Percentiles rank a stretch among this genome's conserved stretches.
Conservation (phyloP, 2,329 filamentous ascomycete genomes). For the Trichoderma afroharzianum region DNA sequence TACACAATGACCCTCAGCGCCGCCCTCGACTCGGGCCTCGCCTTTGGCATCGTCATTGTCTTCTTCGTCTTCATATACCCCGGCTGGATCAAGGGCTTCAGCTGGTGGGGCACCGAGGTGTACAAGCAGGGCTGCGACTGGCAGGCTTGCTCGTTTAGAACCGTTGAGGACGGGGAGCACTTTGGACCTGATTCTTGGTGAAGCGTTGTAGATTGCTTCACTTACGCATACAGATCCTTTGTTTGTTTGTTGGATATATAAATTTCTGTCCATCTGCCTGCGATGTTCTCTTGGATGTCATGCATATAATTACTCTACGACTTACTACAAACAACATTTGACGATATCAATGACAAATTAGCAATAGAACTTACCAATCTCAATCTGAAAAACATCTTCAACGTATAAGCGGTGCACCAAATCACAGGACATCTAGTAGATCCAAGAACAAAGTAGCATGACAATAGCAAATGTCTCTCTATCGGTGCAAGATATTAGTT, state of each 20-base stretch:
- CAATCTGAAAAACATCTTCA: background rate
- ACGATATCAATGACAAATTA: background rate
- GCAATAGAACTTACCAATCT: background rate
- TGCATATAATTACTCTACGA: background rate
- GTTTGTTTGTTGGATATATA: background rate
- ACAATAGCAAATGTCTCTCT: constrained; percentile 24
- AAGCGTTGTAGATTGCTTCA: background rate
- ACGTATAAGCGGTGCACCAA: background rate
- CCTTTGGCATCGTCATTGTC: constrained; percentile 76
- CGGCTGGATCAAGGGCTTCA: constrained; percentile 67
- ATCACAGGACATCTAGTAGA: background rate
- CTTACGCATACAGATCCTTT: background rate
- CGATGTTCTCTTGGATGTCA: background rate
- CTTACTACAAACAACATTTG: background rate
- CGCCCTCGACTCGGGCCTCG: constrained; percentile 76
- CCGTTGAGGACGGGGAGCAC: constrained; percentile 57
- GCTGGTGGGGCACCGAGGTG: constrained; percentile 86
- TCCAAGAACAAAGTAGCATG: background rate
- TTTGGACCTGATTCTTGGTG: constrained; percentile 65
- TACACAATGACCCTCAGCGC: constrained; percentile 88
- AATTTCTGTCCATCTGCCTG: background rate
- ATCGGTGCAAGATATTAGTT: constrained; percentile 25
- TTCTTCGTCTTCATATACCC: constrained; percentile 88
- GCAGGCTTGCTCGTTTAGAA: constrained; percentile 70
- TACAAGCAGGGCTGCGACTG: constrained; percentile 84